Percentiles rank a stretch among this genome's conserved stretches.
Evolutionary conservation across 2,329 filamentous ascomycete genomes (phyloP).

Genomic region (Lasiodiplodia gonubiensis): DNA sequence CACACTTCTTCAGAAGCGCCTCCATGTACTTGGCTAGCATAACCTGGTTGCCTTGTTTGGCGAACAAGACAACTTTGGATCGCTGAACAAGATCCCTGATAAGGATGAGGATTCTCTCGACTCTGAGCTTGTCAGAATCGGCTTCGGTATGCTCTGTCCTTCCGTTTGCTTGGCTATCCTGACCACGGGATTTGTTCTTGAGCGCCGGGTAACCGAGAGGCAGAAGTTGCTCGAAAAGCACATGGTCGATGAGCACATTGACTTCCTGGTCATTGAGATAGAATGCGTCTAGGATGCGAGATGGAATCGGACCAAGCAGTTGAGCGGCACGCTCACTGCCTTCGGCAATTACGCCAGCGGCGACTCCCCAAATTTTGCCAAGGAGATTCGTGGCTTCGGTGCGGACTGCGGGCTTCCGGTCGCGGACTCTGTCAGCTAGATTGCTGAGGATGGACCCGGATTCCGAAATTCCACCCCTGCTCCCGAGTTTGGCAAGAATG

Average conservation of each 20-base stretch:
- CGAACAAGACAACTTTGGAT: slow-evolving; percentile 87
- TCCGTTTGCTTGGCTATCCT: slow-evolving; percentile 60
- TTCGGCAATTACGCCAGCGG: slow-evolving; percentile 81
- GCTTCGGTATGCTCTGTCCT: slow-evolving; percentile 50
- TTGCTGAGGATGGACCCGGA: slow-evolving; percentile 79
- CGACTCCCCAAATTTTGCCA: slow-evolving; percentile 91
- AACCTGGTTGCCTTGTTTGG: slow-evolving; percentile 78
- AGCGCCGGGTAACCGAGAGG: slow-evolving; percentile 84
- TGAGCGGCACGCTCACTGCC: slow-evolving; percentile 77
- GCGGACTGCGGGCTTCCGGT: slow-evolving; percentile 80
- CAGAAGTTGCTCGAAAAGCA: slow-evolving; percentile 86
- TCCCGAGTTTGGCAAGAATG: slow-evolving; percentile 80
- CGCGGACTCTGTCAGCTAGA: slow-evolving; percentile 85
- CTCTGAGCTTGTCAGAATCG: slow-evolving; percentile 77
- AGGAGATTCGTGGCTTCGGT: slow-evolving; percentile 85
- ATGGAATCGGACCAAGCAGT: slow-evolving; percentile 81
- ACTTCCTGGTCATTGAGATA: slow-evolving; percentile 90
- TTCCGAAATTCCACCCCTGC: slow-evolving; percentile 74
- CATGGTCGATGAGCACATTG: slow-evolving; percentile 81
- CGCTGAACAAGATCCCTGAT: slow-evolving; percentile 77
- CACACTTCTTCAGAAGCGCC: slow-evolving; percentile 81
- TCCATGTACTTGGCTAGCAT: slow-evolving; percentile 75
- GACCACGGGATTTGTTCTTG: slow-evolving; percentile 61
- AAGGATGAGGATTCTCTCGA: slow-evolving; percentile 82
- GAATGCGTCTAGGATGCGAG: slow-evolving; percentile 82